These are phyloP conservation scores for Clarireedia hainanense DNA, from an alignment of 2,329 filamentous ascomycete species.

Conservation along the genomic window DNA sequence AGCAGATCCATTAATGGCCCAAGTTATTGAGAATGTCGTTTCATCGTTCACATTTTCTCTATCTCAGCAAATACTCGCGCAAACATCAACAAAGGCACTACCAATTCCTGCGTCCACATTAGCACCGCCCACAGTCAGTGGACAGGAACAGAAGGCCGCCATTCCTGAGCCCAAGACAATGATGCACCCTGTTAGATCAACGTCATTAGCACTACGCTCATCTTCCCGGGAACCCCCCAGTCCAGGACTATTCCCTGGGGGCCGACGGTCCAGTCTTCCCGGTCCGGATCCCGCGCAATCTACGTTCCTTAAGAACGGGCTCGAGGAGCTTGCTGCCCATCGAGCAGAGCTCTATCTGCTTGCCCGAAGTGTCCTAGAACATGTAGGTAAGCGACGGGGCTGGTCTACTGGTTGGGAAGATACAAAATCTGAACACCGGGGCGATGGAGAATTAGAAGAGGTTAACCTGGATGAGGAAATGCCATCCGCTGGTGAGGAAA, in stretches of 20 bases:
- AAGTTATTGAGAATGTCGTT: slow-evolving; percentile 65
- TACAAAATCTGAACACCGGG: slow-evolving; percentile 38
- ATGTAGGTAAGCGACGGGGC: slow-evolving; percentile 59
- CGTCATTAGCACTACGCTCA: slow-evolving; percentile 46
- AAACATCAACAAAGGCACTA: slow-evolving; percentile 62
- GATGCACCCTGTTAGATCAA: slow-evolving; percentile 59
- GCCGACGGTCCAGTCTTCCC: slow-evolving; percentile 32
- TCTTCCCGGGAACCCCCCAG: slow-evolving; percentile 40
- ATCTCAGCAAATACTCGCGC: slow-evolving; percentile 66
- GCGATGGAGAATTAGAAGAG: slow-evolving; percentile 43
- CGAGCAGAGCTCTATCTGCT: slow-evolving; percentile 76
- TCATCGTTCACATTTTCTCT: slow-evolving; percentile 72
- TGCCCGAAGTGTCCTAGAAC: slow-evolving; percentile 71
- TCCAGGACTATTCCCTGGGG: slow-evolving; percentile 46
- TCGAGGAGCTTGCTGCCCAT: slow-evolving; percentile 74
- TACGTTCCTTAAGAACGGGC: slow-evolving; percentile 52
- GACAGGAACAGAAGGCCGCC: slow-evolving; percentile 51
- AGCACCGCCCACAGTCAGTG: slow-evolving; percentile 31
- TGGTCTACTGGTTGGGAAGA: slow-evolving; percentile 74
- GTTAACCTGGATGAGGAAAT: slow-evolving; percentile 40
- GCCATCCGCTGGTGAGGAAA: background rate
- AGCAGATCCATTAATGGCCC: slow-evolving; percentile 34
- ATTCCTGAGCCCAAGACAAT: slow-evolving; percentile 63
- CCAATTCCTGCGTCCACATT: slow-evolving; percentile 57
- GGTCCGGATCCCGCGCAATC: slow-evolving; percentile 35